Evolutionary conservation across 148 eudicot species (phyloP), one percentile per base, ranked within the genome.

Genomic region (Linanthus parryae): DNA sequence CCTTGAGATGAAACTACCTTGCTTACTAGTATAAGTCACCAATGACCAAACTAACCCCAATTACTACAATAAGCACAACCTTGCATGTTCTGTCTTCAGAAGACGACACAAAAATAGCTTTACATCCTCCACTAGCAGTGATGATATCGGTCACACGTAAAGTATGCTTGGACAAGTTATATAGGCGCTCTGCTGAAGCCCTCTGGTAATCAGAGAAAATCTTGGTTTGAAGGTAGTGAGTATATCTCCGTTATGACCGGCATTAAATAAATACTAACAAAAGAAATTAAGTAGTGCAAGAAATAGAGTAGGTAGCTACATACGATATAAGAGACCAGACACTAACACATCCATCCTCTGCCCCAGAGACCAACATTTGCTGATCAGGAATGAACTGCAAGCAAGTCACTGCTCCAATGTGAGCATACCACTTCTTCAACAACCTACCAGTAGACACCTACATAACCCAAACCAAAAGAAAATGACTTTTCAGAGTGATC

Each of bases 31-130:
- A n/a, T n/a, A n/a, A n/a, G n/a, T n/a, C n/a, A n/a, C n/a, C n/a
- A n/a, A n/a, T n/a, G n/a, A n/a, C n/a, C n/a, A n/a, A n/a, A n/a
- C 42, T 48, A 19, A 53, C 2, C 22, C 34, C 23, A 18, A 4
- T 0, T 14, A 52, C 4, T 17, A 17, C 14, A 28, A 47, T 28
- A 2, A 56, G 19, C 43, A 48, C 14, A 31, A 70, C 97, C 95
- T 91, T 91, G 71, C 95, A 91, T 33, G 94, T 86, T 48, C 85
- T 75, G 54, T 91, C 97, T 71, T 91, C 86, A 8, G 95, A 91
- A 56, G 94, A 80, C 59, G 97, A 86, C 34, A 91, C 72, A 45
- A 91, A 68, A 30, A 83, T 73, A 40, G 89, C 86, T 73, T 86
- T 86, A 55, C 79, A 81, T 56, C 92, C 82, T 39, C 97, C 97